Evolutionary conservation across 768 basidiomycete genomes (phyloP).

Genomic region (Suillus lakei): DNA sequence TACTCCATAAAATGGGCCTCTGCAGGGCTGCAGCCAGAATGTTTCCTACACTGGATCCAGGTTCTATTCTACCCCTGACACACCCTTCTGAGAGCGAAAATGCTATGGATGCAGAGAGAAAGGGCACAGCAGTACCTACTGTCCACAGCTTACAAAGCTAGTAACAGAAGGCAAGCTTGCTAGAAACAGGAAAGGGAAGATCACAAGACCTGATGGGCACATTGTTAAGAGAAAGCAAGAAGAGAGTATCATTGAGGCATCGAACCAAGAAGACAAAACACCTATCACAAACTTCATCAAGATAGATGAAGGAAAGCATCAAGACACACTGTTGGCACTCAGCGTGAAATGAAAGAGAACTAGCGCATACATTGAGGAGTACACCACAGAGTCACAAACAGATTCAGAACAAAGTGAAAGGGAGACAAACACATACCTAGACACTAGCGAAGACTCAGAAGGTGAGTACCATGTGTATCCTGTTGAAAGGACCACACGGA

Average conservation of each 20-base stretch:
- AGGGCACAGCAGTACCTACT: background rate
- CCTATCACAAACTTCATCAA: background rate
- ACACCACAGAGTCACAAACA: background rate
- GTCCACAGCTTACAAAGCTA: background rate
- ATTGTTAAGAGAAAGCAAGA: background rate
- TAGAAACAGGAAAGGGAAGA: background rate
- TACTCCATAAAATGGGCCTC: too few species aligned
- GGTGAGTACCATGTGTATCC: background rate
- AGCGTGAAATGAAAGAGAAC: too few species aligned
- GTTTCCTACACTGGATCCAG: too few species aligned
- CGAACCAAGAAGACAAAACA: background rate
- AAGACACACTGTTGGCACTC: too few species aligned
- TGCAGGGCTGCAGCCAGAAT: too few species aligned
- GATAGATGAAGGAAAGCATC: background rate
- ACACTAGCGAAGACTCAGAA: background rate
- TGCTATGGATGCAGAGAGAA: slow-evolving; percentile 5
- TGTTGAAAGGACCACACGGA: background rate
- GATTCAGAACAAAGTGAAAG: background rate
- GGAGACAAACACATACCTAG: background rate
- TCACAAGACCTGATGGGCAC: background rate
- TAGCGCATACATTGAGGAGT: background rate
- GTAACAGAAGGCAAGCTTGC: background rate
- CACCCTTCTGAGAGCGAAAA: background rate
- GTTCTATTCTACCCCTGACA: background rate
- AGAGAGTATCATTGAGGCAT: background rate